A percentile compares a stretch with the other conserved stretches of the same genome.
These are phyloP conservation scores for Clathrus columnatus DNA, from an alignment of 768 basidiomycete genomes.

Conservation along the genomic window DNA sequence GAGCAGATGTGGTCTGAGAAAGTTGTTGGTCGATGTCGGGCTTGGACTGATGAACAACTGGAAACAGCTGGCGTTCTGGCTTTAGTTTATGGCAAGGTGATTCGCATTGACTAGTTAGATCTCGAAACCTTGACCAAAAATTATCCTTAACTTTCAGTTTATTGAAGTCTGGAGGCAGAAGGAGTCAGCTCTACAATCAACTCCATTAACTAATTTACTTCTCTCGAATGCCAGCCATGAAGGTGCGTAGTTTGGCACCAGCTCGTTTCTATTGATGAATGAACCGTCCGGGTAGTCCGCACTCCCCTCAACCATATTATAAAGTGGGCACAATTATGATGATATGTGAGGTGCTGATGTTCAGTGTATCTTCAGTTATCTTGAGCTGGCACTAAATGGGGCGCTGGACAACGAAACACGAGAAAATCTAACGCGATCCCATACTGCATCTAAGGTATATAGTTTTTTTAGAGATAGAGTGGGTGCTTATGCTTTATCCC, in stretches of 20 bases:
- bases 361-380: constrained; percentile 36
- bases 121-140: too few species aligned
- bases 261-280: not conserved
- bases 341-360: too few species aligned
- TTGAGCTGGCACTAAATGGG: constrained; percentile 74
- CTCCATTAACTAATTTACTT: constrained; percentile 63
- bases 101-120: constrained; percentile 11
- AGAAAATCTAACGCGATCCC: constrained; percentile 61
- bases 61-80: constrained; percentile 76
- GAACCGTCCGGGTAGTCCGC: constrained; percentile 37
- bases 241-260: constrained; percentile 31
- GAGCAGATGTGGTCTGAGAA: constrained; percentile 57
- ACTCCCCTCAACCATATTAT: constrained; percentile 79
- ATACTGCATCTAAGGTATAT: constrained; percentile 63
- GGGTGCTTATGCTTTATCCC: constrained; percentile 1
- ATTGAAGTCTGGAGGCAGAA: constrained; percentile 84
- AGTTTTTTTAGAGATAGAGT: not conserved
- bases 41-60: constrained; percentile 77
- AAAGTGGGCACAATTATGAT: constrained; percentile 42
- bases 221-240: constrained; percentile 80
- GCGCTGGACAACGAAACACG: constrained; percentile 64
- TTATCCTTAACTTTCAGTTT: constrained; percentile 35
- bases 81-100: constrained; percentile 66
- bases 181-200: constrained; percentile 61
- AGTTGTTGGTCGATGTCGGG: constrained; percentile 55